These are phyloP conservation scores for Venturia oleaginea DNA, from an alignment of 2,329 filamentous ascomycete genomes.

Conservation along the genomic window DNA sequence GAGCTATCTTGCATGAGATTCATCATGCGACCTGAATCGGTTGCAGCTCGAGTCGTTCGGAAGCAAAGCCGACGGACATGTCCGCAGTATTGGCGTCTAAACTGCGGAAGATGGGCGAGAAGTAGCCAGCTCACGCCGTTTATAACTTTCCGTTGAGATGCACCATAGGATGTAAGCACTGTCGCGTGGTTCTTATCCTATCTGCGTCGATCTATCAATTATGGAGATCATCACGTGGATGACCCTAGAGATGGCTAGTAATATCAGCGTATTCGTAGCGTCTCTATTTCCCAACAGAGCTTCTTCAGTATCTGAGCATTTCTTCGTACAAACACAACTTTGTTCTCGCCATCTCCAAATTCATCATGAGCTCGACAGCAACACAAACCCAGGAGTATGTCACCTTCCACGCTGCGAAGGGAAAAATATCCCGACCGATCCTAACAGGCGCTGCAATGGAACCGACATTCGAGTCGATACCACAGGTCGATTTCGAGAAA, in stretches of 20 bases:
- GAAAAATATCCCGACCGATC: background rate
- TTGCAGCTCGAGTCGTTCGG: background rate
- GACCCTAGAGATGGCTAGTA: background rate
- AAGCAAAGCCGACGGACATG: background rate
- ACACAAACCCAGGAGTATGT: background rate
- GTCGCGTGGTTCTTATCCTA: background rate
- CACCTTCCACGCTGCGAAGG: constrained; percentile 5
- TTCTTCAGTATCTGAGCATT: no score
- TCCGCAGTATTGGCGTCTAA: background rate
- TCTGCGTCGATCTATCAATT: background rate
- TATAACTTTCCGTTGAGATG: background rate
- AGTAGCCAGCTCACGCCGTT: background rate
- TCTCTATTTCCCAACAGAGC: background rate
- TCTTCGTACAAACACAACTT: no score
- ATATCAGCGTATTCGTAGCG: background rate
- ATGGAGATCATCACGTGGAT: background rate
- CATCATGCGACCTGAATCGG: background rate
- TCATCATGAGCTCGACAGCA: background rate
- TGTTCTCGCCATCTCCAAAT: background rate
- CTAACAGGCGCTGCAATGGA: constrained; percentile 5
- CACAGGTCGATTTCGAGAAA: constrained; percentile 16
- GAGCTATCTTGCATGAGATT: background rate
- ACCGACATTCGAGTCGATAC: constrained; percentile 16
- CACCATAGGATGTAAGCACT: background rate
- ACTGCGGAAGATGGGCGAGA: background rate